These are phyloP conservation scores for Monoraphidium neglectum DNA, from an alignment of 139 green algal genomes.

Conservation along the genomic window DNA sequence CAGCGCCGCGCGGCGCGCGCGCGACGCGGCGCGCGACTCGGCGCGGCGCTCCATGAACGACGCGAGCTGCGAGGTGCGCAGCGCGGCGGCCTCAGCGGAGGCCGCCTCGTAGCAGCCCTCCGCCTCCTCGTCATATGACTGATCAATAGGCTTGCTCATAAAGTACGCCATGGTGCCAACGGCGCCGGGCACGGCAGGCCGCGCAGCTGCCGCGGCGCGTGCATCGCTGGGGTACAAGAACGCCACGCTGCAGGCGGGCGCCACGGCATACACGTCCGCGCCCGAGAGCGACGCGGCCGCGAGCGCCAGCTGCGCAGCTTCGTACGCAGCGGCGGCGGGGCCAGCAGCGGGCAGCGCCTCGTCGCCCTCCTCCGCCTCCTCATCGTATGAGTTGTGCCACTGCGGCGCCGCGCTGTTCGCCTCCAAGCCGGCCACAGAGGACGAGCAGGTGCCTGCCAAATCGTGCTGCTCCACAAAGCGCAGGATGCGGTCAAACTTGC, in stretches of 20 bases:
- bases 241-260: too few relatives aligned
- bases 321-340: too few relatives aligned
- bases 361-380: slow-evolving; percentile 30
- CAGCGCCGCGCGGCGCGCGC: slow-evolving; percentile 34
- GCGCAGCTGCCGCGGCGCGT: too few relatives aligned
- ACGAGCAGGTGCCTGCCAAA: neutral
- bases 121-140: slow-evolving; percentile 32
- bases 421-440: neutral
- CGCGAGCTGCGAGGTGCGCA: slow-evolving; percentile 66
- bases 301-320: too few relatives aligned
- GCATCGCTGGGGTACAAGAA: too few relatives aligned
- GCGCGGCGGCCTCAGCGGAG: neutral
- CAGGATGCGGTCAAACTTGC: slow-evolving; percentile 28
- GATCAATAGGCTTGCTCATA: slow-evolving; percentile 10
- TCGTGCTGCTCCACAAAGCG: slow-evolving; percentile 24
- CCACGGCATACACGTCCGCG: too few relatives aligned
- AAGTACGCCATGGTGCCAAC: too few relatives aligned
- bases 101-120: slow-evolving; percentile 24
- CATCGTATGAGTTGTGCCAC: slow-evolving; percentile 34
- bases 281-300: too few relatives aligned
- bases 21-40: slow-evolving; percentile 37
- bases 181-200: too few relatives aligned
- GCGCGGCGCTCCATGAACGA: slow-evolving; percentile 61
- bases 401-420: neutral
- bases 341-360: neutral